Percentiles rank a stretch among this genome's conserved stretches.
phyloP scores from a whole-genome alignment of 2,329 filamentous ascomycete species.

The Trichophyton rubrum region DNA sequence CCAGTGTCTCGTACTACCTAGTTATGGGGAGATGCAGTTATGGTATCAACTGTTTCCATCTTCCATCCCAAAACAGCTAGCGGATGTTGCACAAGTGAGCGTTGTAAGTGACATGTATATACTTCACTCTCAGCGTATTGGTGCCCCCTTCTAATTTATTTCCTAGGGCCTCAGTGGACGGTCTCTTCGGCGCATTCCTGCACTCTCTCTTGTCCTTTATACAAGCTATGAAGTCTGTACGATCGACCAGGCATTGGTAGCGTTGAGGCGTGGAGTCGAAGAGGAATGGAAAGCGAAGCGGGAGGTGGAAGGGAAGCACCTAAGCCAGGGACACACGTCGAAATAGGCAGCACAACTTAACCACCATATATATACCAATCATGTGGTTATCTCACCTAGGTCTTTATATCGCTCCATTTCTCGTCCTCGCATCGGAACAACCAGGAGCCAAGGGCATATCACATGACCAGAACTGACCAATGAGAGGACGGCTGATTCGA shows the following conservation, averaged over 20 bases:
- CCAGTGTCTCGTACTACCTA: slow-evolving; percentile 17
- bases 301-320: too few relatives aligned
- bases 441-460: not conserved
- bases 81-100: slow-evolving; percentile 19
- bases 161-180: slow-evolving; percentile 31
- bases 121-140: not conserved
- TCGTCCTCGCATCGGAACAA: not conserved
- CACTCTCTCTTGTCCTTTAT: slow-evolving; percentile 31
- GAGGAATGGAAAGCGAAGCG: slow-evolving; percentile 21
- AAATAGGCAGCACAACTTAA: not conserved
- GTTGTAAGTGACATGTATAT: slow-evolving; percentile 15
- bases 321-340: not conserved
- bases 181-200: slow-evolving; percentile 31
- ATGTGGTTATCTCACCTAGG: not conserved
- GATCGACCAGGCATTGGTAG: slow-evolving; percentile 28
- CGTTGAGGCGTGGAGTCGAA: slow-evolving; percentile 25
- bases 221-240: slow-evolving; percentile 23
- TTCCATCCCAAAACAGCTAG: slow-evolving; percentile 20
- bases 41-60: slow-evolving; percentile 20
- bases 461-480: slow-evolving; percentile 11
- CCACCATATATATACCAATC: not conserved
- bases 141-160: not conserved
- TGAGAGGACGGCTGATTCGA: slow-evolving; percentile 11
- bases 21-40: slow-evolving; percentile 21
- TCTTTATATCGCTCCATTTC: not conserved